Conservation (phyloP, 2,329 filamentous ascomycete genomes). For the Penicillium sp. region DNA sequence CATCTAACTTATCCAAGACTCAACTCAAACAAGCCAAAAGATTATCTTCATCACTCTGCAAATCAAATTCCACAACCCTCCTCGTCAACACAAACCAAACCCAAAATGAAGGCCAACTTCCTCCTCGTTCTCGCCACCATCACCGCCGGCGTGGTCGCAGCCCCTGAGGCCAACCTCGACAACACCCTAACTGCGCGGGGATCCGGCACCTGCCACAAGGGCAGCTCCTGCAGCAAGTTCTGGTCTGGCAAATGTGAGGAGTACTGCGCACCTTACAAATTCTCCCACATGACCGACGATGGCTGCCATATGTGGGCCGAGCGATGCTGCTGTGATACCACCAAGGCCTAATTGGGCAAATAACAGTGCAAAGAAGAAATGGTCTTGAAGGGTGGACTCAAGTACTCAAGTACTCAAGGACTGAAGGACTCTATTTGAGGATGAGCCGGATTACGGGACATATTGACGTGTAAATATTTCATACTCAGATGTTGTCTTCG, state of each 20-base stretch:
- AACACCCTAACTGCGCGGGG: background rate
- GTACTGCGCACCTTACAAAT: background rate
- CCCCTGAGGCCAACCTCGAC: background rate
- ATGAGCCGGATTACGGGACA: background rate
- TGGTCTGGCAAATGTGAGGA: constrained; percentile 10
- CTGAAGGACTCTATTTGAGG: background rate
- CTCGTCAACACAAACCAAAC: background rate
- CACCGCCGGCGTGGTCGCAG: background rate
- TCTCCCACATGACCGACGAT: constrained; percentile 7
- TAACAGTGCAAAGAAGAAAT: background rate
- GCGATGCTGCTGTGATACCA: constrained; percentile 1
- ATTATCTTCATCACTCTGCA: background rate
- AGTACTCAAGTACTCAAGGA: too few species aligned
- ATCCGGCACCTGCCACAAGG: background rate
- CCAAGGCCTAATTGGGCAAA: background rate
- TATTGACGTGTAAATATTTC: too few species aligned
- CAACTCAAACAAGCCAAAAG: background rate
- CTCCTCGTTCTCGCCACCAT: constrained; percentile 3
- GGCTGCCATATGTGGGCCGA: background rate
- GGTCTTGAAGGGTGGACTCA: background rate
- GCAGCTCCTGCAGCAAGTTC: background rate
- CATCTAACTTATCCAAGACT: background rate
- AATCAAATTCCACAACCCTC: background rate
- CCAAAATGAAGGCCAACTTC: constrained; percentile 25
- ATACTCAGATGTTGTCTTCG: too few species aligned